Evolutionary conservation across 2,329 filamentous ascomycete species (phyloP).

Genomic region (Ophiognomonia clavigignenti-juglandacearum): DNA sequence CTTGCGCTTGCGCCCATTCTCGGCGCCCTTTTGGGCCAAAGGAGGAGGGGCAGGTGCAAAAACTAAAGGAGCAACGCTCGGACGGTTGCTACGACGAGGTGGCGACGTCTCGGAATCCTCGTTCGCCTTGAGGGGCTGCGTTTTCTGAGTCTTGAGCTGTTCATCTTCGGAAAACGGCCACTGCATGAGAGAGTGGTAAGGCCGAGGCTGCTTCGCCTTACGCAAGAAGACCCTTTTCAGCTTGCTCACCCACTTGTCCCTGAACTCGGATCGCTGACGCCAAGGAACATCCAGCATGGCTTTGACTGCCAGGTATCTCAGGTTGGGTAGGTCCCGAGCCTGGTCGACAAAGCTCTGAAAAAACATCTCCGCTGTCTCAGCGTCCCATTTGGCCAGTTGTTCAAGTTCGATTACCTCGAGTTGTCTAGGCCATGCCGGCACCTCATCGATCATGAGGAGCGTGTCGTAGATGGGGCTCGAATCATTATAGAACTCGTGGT

Average conservation of each 20-base stretch:
- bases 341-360: slow-evolving; percentile 73
- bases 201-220: slow-evolving; percentile 16
- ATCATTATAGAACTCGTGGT: slow-evolving; percentile 63
- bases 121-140: not conserved
- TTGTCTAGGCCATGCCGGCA: slow-evolving; percentile 72
- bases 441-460: slow-evolving; percentile 57
- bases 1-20: slow-evolving; percentile 10
- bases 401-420: slow-evolving; percentile 70
- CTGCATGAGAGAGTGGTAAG: slow-evolving; percentile 13
- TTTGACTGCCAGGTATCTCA: slow-evolving; percentile 69
- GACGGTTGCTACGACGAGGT: slow-evolving; percentile 25
- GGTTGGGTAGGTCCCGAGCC: slow-evolving; percentile 58
- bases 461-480: slow-evolving; percentile 70
- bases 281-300: slow-evolving; percentile 76
- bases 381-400: slow-evolving; percentile 71
- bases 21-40: not conserved
- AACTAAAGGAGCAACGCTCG: slow-evolving; percentile 22
- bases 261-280: slow-evolving; percentile 75
- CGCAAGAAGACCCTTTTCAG: slow-evolving; percentile 64
- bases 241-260: slow-evolving; percentile 70
- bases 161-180: slow-evolving; percentile 6
- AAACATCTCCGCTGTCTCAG: slow-evolving; percentile 67
- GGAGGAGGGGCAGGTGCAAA: slow-evolving; percentile 6
- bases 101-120: slow-evolving; percentile 3
- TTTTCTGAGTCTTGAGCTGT: not conserved